phyloP scores from a whole-genome alignment of 75 land plant genomes.

The Cunninghamia lanceolata region DNA sequence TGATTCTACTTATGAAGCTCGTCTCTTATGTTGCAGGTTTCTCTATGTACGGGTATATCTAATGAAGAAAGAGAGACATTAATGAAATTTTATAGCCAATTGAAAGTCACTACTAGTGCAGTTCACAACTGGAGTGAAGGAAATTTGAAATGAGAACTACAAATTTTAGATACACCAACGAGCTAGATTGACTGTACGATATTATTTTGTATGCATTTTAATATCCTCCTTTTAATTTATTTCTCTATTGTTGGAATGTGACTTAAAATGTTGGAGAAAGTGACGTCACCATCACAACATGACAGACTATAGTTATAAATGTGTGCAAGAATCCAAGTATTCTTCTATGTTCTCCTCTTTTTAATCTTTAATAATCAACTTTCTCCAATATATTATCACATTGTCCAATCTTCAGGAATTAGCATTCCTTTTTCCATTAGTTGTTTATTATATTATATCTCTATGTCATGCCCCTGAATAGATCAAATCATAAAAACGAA shows the following conservation, averaged over 20 bases:
- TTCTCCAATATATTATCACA: too few relatives aligned
- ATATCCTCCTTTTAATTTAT: background rate
- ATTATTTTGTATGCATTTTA: background rate
- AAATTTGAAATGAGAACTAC: background rate
- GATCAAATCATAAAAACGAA: too few relatives aligned
- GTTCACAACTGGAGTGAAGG: slow-evolving; percentile 1
- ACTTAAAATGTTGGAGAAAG: background rate
- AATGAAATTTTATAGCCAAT: slow-evolving; percentile 1
- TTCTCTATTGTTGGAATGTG: background rate
- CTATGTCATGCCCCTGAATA: too few relatives aligned
- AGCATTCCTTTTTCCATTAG: too few relatives aligned
- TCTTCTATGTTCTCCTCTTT: background rate
- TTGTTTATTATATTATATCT: too few relatives aligned
- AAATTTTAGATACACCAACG: background rate
- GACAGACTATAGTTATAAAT: background rate
- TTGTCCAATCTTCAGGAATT: too few relatives aligned
- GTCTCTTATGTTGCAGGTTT: background rate
- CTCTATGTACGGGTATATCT: background rate
- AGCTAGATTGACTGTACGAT: background rate
- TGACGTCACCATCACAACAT: background rate
- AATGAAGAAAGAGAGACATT: background rate
- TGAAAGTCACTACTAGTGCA: slow-evolving; percentile 4
- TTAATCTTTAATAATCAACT: too few relatives aligned
- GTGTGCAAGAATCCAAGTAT: background rate
- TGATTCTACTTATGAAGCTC: background rate